Evolutionary conservation across 176 grass and related monocot species (phyloP), one percentile per base, ranked within the genome.

Genomic region (Thalia dealbata): DNA sequence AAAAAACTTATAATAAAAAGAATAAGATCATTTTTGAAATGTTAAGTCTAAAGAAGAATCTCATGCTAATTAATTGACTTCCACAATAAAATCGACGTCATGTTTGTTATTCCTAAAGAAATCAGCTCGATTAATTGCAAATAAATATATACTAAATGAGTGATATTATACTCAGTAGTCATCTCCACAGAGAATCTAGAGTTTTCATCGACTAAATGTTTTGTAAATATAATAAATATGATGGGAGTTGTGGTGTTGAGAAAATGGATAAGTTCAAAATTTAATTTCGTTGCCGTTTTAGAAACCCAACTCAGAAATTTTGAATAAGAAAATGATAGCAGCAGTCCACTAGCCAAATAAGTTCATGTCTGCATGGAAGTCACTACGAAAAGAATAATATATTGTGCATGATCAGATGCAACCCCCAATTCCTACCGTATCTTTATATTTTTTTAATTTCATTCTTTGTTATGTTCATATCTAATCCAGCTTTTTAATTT

Each of bases 351-450:
- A 68, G 15, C 35, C 27, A 68, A 23, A 14, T 2, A 68, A 68
- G 65, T 68, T 68, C 35, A 68, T 68, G 38, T 68, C 15, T 45
- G 21, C 38, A 43, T 44, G 65, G 65, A 68, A 68, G 65, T 43
- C 65, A 68, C 65, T 68, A 68, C 13, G 32, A 19, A 45, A 68
- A 22, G 38, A 68, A 68, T 43, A 43, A 44, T 22, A 14, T 25
- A 32, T 30, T 6, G 18, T 68, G 27, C 18, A 68, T 43, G 38
- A 21, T n/a, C 13, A 64, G 44, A 63, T n/a, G 25, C 65, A 68
- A 12, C 65, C 65, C 42, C 29, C 65, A 68, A 43, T 68, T 68
- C 65, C 65, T 35, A 6, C 35, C 65, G 19, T 68, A 68, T 43
- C 30, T 43, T 3, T 44, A 10, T 43, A 42, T 21, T 23, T 15